Percentiles rank a stretch among this genome's conserved stretches.
These are phyloP conservation scores for Chaetomium sp. DNA, from an alignment of 2,329 filamentous ascomycete genomes.

Conservation along the genomic window DNA sequence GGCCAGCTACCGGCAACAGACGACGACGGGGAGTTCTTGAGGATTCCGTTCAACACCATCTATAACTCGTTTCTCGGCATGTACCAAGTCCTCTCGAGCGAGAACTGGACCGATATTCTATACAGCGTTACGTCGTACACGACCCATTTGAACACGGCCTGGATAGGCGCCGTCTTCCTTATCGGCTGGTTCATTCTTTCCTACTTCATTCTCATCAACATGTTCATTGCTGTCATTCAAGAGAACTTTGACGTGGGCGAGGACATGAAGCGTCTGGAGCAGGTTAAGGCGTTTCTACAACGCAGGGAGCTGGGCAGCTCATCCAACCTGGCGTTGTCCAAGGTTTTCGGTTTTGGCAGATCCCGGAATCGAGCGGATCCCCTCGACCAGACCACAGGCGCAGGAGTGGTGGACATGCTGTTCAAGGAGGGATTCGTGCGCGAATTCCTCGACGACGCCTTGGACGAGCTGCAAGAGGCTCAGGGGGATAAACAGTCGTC, in stretches of 20 bases:
- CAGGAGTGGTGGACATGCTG: slow-evolving; percentile 91
- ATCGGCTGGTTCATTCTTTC: slow-evolving; percentile 95
- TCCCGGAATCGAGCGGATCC: slow-evolving; percentile 71
- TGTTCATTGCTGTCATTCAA: slow-evolving; percentile 99
- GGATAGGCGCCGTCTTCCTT: slow-evolving; percentile 89
- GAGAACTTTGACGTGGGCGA: slow-evolving; percentile 99
- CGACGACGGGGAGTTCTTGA: slow-evolving; percentile 60
- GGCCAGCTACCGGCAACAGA: slow-evolving; percentile 75
- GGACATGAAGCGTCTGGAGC: slow-evolving; percentile 94
- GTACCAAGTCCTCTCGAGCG: slow-evolving; percentile 95
- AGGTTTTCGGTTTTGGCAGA: slow-evolving; percentile 66
- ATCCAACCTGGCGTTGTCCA: slow-evolving; percentile 75
- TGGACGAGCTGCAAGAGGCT: slow-evolving; percentile 48
- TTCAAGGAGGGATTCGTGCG: slow-evolving; percentile 93
- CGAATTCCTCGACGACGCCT: slow-evolving; percentile 84
- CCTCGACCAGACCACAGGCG: slow-evolving; percentile 85
- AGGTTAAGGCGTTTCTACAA: slow-evolving; percentile 92
- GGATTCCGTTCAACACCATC: slow-evolving; percentile 82
- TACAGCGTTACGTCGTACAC: slow-evolving; percentile 78
- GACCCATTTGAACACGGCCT: slow-evolving; percentile 68
- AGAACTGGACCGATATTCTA: slow-evolving; percentile 90
- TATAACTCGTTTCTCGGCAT: slow-evolving; percentile 97
- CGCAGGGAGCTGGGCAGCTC: slow-evolving; percentile 80
- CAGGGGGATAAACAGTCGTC: slow-evolving; percentile 42
- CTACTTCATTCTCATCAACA: slow-evolving; percentile 95